Evolutionary conservation across 2,329 filamentous ascomycete genomes (phyloP).

Genomic region (Dactylonectria estremocensis): DNA sequence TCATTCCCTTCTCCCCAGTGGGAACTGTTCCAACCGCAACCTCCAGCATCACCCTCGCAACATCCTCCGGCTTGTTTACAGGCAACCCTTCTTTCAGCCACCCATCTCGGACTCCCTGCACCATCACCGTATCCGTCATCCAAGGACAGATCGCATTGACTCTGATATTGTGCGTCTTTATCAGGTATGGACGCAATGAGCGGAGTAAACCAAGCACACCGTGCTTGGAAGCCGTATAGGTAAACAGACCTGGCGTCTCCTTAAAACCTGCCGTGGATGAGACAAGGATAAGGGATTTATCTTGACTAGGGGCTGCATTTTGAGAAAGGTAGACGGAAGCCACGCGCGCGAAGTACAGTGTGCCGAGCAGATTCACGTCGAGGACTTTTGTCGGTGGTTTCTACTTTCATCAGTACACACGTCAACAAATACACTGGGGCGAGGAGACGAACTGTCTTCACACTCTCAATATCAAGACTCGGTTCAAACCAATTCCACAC

Average conservation of each 20-base stretch:
- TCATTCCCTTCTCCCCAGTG: no score
- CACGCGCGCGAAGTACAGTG: not conserved
- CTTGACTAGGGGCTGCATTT: no score
- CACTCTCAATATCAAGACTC: no score
- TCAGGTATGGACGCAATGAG: not conserved
- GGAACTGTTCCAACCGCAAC: no score
- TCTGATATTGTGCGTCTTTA: not conserved
- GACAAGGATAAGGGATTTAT: not conserved
- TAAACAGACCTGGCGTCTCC: not conserved
- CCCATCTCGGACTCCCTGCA: not conserved
- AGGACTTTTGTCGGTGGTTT: not conserved
- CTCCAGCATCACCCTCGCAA: not conserved
- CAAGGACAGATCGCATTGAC: constrained; percentile 1
- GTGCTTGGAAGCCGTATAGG: constrained; percentile 2
- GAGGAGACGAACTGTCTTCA: no score
- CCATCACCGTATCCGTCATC: not conserved
- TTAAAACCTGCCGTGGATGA: not conserved
- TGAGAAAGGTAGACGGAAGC: no score
- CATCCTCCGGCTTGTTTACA: not conserved
- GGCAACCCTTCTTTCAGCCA: not conserved
- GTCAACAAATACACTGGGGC: no score
- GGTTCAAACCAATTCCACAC: no score
- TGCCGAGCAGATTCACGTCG: not conserved
- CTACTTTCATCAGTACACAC: no score
- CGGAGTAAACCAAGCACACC: not conserved